These are phyloP conservation scores for Penicillium dipodomyicola DNA, from an alignment of 495 filamentous ascomycete genomes.

Conservation along the genomic window DNA sequence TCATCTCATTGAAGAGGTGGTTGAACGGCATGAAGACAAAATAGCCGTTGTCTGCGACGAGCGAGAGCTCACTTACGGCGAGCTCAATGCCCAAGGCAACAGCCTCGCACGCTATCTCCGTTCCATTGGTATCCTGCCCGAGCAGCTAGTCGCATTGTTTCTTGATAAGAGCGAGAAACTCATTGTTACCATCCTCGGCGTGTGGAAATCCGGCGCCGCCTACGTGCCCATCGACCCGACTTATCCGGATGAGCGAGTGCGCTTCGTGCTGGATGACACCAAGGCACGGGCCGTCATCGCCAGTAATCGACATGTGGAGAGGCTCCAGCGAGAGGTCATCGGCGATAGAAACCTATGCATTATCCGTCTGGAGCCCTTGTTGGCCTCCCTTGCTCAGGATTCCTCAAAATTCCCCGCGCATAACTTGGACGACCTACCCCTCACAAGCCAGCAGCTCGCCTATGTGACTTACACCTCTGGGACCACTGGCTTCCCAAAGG, in stretches of 20 bases:
- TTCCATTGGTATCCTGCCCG: neutral
- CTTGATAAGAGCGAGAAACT: neutral
- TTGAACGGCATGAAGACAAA: neutral
- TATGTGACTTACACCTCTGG: conserved; percentile 1
- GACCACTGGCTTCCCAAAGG: neutral
- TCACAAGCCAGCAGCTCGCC: neutral
- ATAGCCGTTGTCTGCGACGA: neutral
- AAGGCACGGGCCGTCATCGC: neutral
- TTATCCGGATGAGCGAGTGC: conserved; percentile 1
- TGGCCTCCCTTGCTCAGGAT: neutral
- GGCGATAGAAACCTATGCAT: neutral
- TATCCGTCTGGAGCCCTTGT: neutral
- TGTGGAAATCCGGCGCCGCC: neutral
- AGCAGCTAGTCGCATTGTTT: neutral
- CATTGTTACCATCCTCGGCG: neutral
- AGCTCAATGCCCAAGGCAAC: neutral
- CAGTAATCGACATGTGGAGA: neutral
- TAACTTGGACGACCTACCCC: neutral
- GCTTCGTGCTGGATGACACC: conserved; percentile 1
- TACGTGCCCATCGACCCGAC: conserved; percentile 1
- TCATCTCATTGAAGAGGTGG: conserved; percentile 2
- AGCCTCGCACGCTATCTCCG: neutral
- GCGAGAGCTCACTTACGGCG: conserved; percentile 1
- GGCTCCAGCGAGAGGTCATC: neutral
- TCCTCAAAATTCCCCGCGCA: neutral